These are phyloP conservation scores for Solanum corneliomulleri DNA, from an alignment of 257 asterid genomes.

Conservation along the genomic window DNA sequence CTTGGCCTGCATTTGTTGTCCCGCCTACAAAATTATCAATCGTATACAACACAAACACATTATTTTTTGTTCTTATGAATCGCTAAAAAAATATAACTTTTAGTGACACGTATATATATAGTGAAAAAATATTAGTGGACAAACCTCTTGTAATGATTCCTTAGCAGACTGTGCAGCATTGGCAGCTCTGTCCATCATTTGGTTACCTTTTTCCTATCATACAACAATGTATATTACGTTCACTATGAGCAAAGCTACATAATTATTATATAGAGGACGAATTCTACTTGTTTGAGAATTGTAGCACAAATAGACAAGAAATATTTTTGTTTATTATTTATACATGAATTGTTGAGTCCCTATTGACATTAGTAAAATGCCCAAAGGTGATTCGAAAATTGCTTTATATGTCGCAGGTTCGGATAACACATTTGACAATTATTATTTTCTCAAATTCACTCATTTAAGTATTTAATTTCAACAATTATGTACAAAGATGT, in stretches of 20 bases:
- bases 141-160: conserved; percentile 19
- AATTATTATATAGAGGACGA: not conserved
- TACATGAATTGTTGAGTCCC: not conserved
- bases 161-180: conserved; percentile 24
- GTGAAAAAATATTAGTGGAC: too few species aligned
- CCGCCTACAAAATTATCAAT: not conserved
- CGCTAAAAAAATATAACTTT: not conserved
- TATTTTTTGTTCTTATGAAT: not conserved
- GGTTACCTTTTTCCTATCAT: conserved; percentile 23
- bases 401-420: not conserved
- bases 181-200: conserved; percentile 20
- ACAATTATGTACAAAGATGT: not conserved
- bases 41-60: not conserved
- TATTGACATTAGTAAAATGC: too few species aligned
- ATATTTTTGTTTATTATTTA: not conserved
- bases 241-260: not conserved
- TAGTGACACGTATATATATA: not conserved
- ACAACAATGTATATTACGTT: not conserved
- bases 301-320: not conserved
- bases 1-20: conserved; percentile 14
- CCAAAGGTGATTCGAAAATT: not conserved
- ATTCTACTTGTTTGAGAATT: not conserved
- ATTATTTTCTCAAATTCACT: not conserved
- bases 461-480: too few species aligned
- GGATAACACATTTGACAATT: not conserved